A percentile compares a stretch with the other conserved stretches of the same genome.
Evolutionary conservation across 1,284 basidiomycete genomes (phyloP).

Genomic region (Trichosporon coremiiforme): DNA sequence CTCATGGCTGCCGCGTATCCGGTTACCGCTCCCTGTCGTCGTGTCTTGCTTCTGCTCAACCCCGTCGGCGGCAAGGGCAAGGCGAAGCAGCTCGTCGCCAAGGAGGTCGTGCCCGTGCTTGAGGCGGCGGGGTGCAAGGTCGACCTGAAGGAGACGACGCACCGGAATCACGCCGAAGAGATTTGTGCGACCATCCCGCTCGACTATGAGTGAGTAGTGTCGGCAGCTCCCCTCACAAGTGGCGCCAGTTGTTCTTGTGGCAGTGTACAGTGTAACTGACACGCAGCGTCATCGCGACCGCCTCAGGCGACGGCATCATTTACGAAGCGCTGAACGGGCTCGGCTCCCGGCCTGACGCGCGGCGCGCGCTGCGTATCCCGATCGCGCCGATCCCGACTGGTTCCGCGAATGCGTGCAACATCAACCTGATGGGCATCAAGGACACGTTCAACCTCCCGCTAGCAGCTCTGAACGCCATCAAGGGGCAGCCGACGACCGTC

Average conservation of each 20-base stretch:
- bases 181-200: constrained; percentile 67
- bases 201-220: constrained; percentile 62
- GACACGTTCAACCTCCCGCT: constrained; percentile 73
- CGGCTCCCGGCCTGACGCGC: constrained; percentile 69
- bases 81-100: constrained; percentile 65
- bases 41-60: constrained; percentile 78
- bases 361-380: constrained; percentile 71
- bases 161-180: constrained; percentile 72
- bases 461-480: constrained; percentile 81
- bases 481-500: constrained; percentile 74
- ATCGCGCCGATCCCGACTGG: constrained; percentile 84
- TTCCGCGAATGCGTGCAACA: constrained; percentile 56
- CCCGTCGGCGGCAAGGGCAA: constrained; percentile 85
- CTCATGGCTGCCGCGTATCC: constrained; percentile 67
- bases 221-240: too few relatives aligned
- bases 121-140: constrained; percentile 71
- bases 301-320: constrained; percentile 87
- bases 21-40: constrained; percentile 59
- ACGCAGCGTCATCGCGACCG: constrained; percentile 67
- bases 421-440: constrained; percentile 56
- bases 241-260: too few relatives aligned
- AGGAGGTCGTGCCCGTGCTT: constrained; percentile 75
- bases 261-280: too few relatives aligned
- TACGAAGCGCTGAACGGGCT: constrained; percentile 95
- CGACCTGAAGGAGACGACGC: constrained; percentile 70